Evolutionary conservation across 2,329 filamentous ascomycete species (phyloP).

Genomic region (Aspergillus sp.): DNA sequence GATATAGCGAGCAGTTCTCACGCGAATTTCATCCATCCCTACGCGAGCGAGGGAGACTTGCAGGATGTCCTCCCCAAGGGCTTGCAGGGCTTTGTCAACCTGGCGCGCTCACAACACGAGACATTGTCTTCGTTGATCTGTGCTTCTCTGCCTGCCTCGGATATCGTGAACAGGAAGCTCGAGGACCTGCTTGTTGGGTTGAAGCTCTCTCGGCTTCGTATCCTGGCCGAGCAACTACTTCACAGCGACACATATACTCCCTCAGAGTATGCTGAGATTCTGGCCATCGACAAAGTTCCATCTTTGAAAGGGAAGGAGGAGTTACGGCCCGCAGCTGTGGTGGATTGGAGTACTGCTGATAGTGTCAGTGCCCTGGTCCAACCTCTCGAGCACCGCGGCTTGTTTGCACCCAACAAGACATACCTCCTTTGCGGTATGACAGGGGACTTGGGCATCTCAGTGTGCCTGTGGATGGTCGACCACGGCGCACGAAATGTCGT

Average conservation of each 20-base stretch:
- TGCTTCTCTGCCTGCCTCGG: not conserved
- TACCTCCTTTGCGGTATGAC: constrained; percentile 26
- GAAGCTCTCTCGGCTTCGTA: not conserved
- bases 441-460: constrained; percentile 22
- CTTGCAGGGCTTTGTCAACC: not conserved
- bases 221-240: not conserved
- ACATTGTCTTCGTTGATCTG: not conserved
- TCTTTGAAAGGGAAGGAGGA: not conserved
- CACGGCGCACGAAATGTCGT: constrained; percentile 22
- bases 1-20: not conserved
- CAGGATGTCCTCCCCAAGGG: not conserved
- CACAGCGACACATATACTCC: not conserved
- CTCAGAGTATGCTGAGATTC: not conserved
- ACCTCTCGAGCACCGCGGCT: not conserved
- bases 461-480: constrained; percentile 24
- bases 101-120: not conserved
- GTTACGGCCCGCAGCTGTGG: not conserved
- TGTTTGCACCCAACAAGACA: constrained; percentile 14
- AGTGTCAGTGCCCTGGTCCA: not conserved
- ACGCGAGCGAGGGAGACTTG: not conserved
- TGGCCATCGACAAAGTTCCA: not conserved
- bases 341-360: not conserved
- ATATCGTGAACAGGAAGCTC: not conserved
- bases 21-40: not conserved
- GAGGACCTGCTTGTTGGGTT: not conserved